Base-by-base conservation (phyloP, 2,329 filamentous ascomycete species). In the Hymenotorrendiella dingleyae region DNA sequence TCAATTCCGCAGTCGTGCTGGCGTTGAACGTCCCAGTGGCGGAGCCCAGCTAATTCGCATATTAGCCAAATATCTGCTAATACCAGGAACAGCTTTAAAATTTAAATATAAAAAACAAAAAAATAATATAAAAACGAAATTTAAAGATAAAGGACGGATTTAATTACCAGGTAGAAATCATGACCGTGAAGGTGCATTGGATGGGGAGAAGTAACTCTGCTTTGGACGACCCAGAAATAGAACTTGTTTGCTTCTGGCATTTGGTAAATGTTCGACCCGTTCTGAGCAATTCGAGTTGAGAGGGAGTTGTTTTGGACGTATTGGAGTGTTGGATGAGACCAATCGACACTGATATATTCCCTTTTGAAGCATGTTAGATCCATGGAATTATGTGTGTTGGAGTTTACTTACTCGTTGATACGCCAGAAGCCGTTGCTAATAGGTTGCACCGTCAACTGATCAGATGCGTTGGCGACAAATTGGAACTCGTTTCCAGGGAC, bases 401-500 rank as follows among this genome's bases (percentile, higher is more conserved):
- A n/a, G n/a, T n/a, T n/a, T n/a, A n/a, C 39, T 41, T 41, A 41
- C 39, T 41, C 39, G 14, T 41, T 41, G 14, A 41, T 41, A 5
- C 9, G 14, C 39, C 39, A 41, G 14, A 6, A 16, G 21, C 27
- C 35, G 23, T 27, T 35, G 11, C 17, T 40, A 5, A 23, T 22
- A 33, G 30, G 30, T 12, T 7, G n/a, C 9, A 58, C 57, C n/a
- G 46, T 37, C 6, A 62, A 41, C 3, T 42, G 46, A 19, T 43
- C 26, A 19, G 55, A 54, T 3, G 44, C 48, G 28, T 26, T 35
- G 34, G 9, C 17, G 7, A 23, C n/a, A 14, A 24, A 40, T 10
- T 17, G 10, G 20, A 40, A 40, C 17, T 26, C 21, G n/a, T 11
- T 40, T 16, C 14, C 3, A 7, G 19, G 8, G 4, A 40, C 19